Evolutionary conservation across 2,329 filamentous ascomycete species (phyloP), one percentile per base, ranked within the genome.

Genomic region (Pseudogymnoascus sp.): DNA sequence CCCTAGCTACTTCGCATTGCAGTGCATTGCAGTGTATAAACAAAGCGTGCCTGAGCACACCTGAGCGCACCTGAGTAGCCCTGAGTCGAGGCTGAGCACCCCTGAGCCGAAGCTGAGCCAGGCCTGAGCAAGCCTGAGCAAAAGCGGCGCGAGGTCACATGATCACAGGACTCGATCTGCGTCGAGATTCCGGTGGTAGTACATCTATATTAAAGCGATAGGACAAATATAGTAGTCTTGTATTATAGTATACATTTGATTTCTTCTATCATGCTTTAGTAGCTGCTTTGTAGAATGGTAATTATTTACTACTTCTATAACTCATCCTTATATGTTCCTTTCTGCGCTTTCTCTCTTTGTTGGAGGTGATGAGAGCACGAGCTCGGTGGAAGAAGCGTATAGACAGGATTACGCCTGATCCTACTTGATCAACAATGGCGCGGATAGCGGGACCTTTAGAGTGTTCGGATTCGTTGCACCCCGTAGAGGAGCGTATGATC

Each of bases 351-450:
- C 50, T 56, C 50, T 31, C 28, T 31, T 31, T 3, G 28, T 31
- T 31, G 8, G 28, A 31, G 28, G 28, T 31, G 8, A 31, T 10
- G 25, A 28, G 25, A 7, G 62, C 63, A 4, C 73, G 72, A 16
- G 73, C 71, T 42, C 67, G 70, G 44, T 74, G 69, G 61, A 74
- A 77, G 63, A 73, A 77, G 14, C 70, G 70, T 25, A 56, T 42
- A 5, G 75, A 75, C 18, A 77, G 64, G 28, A n/a, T 65, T 8
- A 60, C 53, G 2, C 72, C 73, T 28, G 72, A 73, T 5, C 68
- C 69, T 37, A 62, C 38, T 53, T 71, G 59, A 21, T 72, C 63
- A 5, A 23, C 3, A 31, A 31, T 31, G 28, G 28, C 7, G 28
- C 28, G 28, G 28, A 31, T 31, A 31, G 28, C 28, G 28, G 3